Percentiles rank a stretch among this genome's conserved stretches.
Evolutionary conservation across 2,329 filamentous ascomycete species (phyloP).

Genomic region (Chalaropsis thielavioides): DNA sequence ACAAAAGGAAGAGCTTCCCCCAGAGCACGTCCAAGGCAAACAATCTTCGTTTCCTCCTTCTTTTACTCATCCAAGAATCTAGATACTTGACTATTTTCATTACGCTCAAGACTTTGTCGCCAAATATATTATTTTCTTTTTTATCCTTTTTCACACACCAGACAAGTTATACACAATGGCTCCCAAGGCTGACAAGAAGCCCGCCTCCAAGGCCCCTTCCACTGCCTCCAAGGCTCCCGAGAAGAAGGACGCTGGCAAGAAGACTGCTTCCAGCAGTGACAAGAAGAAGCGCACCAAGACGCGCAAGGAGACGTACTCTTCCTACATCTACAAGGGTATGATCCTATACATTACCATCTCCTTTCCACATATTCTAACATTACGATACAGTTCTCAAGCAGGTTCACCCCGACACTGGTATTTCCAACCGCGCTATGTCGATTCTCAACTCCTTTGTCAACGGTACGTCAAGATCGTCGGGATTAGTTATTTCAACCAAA

Average conservation of each 20-base stretch:
- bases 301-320: constrained; percentile 99
- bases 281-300: constrained; percentile 99
- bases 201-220: constrained; percentile 89
- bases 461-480: constrained; percentile 44
- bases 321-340: constrained; percentile 99
- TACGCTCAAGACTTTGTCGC: neutral
- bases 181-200: constrained; percentile 97
- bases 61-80: constrained; percentile 16
- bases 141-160: constrained; percentile 18
- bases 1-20: constrained; percentile 44
- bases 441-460: constrained; percentile 99
- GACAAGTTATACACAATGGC: constrained; percentile 56
- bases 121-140: constrained; percentile 9
- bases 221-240: constrained; percentile 57
- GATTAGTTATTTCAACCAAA: no score
- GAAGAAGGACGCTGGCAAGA: constrained; percentile 99
- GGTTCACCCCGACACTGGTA: constrained; percentile 99
- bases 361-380: constrained; percentile 15
- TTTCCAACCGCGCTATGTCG: constrained; percentile 99
- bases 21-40: constrained; percentile 32
- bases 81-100: constrained; percentile 19
- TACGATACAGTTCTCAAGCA: constrained; percentile 76
- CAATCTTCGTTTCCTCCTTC: constrained; percentile 30
- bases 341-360: constrained; percentile 14
- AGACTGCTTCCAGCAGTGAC: constrained; percentile 88